These are phyloP conservation scores for Penicillium sp. DNA, from an alignment of 2,329 filamentous ascomycete species.

Conservation along the genomic window DNA sequence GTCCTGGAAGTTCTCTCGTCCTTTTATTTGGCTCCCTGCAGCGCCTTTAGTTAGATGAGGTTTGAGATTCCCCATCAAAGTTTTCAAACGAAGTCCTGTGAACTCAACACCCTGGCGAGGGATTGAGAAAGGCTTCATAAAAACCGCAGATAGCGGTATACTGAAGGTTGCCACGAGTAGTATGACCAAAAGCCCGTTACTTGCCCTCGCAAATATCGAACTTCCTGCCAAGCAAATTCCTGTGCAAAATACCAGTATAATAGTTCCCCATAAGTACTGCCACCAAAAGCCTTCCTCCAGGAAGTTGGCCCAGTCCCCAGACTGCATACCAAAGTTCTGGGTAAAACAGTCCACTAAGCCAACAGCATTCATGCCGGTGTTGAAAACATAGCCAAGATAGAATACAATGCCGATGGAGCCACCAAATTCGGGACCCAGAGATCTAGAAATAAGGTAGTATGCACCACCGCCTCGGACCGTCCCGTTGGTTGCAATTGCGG, in stretches of 20 bases:
- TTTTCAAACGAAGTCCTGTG: slow-evolving; percentile 71
- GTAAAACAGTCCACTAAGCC: slow-evolving; percentile 80
- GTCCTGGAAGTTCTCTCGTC: slow-evolving; percentile 71
- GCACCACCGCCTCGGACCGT: slow-evolving; percentile 84
- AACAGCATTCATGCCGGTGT: slow-evolving; percentile 83
- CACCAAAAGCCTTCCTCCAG: slow-evolving; percentile 74
- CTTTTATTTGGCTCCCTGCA: slow-evolving; percentile 61
- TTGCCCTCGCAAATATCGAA: slow-evolving; percentile 75
- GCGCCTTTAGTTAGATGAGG: slow-evolving; percentile 65
- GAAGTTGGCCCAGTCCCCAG: slow-evolving; percentile 58
- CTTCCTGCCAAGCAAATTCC: slow-evolving; percentile 76
- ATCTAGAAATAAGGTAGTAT: slow-evolving; percentile 85
- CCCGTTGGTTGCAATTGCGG: slow-evolving; percentile 85
- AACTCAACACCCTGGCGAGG: slow-evolving; percentile 66
- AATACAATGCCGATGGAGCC: slow-evolving; percentile 86
- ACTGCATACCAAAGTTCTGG: slow-evolving; percentile 65
- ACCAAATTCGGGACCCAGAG: slow-evolving; percentile 82
- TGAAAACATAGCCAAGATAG: slow-evolving; percentile 85
- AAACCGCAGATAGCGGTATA: slow-evolving; percentile 74
- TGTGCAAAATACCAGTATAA: slow-evolving; percentile 70
- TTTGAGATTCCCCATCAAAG: slow-evolving; percentile 70
- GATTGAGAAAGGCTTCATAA: slow-evolving; percentile 67
- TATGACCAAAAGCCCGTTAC: slow-evolving; percentile 71
- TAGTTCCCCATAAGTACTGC: slow-evolving; percentile 72
- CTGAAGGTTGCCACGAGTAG: slow-evolving; percentile 73